A percentile compares a stretch with the other conserved stretches of the same genome.
These are phyloP conservation scores for Dichotomocladium elegans DNA, from an alignment of 371 early-diverging fungal species.

Conservation along the genomic window DNA sequence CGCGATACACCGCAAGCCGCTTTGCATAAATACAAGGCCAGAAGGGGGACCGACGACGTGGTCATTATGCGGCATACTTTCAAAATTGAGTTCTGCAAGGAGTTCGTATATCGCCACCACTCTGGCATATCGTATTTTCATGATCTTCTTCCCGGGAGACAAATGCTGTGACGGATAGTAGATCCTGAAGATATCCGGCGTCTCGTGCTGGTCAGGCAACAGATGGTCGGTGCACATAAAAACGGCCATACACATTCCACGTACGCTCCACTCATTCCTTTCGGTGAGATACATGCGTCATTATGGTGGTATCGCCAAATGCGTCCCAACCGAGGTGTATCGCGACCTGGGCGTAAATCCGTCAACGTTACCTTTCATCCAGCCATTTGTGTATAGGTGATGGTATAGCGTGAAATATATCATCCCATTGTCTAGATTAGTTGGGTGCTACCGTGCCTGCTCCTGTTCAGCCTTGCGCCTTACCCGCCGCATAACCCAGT, in stretches of 20 bases:
- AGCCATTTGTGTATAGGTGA: constrained; percentile 34
- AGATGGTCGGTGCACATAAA: constrained; percentile 40
- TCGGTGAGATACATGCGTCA: constrained; percentile 22
- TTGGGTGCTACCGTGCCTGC: constrained; percentile 10
- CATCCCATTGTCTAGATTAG: constrained; percentile 35
- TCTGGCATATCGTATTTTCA: constrained; percentile 30
- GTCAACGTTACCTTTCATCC: constrained; percentile 33
- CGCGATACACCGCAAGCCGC: constrained; percentile 24
- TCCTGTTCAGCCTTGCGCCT: constrained; percentile 11
- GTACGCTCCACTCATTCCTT: constrained; percentile 33
- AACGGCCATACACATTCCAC: constrained; percentile 31
- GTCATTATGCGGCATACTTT: constrained; percentile 25
- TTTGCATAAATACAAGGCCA: constrained; percentile 25
- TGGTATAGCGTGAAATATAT: constrained; percentile 22
- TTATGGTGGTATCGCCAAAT: constrained; percentile 14
- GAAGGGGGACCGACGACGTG: constrained; percentile 31
- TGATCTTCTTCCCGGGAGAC: constrained; percentile 17
- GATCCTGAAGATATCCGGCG: constrained; percentile 31
- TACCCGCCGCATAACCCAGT: constrained; percentile 21
- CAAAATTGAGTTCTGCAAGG: constrained; percentile 15
- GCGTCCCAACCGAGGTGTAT: constrained; percentile 41
- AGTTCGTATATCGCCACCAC: constrained; percentile 25
- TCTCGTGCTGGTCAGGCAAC: constrained; percentile 28
- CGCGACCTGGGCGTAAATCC: constrained; percentile 28
- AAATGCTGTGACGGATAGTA: constrained; percentile 23